Conservation (phyloP, 2,329 filamentous ascomycete genomes). For the Aureobasidium zeae region DNA sequence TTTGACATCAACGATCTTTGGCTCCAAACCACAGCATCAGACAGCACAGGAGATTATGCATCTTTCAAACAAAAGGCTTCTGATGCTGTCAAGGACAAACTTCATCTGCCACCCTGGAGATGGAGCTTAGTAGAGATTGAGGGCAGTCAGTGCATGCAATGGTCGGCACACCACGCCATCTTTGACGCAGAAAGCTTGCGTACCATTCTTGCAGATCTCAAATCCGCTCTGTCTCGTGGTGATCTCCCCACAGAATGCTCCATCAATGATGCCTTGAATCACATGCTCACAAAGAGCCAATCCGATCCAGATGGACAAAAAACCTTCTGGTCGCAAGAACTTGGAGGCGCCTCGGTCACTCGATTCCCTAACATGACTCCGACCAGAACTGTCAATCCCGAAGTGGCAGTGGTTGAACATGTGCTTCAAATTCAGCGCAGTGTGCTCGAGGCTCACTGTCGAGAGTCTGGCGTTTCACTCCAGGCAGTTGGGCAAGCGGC, state of each 20-base stretch:
- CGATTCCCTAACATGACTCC: constrained; percentile 72
- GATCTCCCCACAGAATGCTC: constrained; percentile 22
- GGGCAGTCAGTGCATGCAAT: constrained; percentile 29
- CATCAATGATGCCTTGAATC: constrained; percentile 36
- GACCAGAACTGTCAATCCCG: constrained; percentile 34
- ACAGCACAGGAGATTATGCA: neutral
- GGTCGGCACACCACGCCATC: constrained; percentile 67
- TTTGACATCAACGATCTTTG: constrained; percentile 33
- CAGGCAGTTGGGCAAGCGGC: constrained; percentile 68
- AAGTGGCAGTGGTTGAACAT: constrained; percentile 30
- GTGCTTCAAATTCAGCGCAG: constrained; percentile 34
- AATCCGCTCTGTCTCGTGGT: constrained; percentile 30
- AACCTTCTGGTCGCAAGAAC: constrained; percentile 54
- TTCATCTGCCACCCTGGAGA: constrained; percentile 55
- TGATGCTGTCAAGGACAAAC: constrained; percentile 31
- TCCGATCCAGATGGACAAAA: constrained; percentile 27
- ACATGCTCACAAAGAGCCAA: constrained; percentile 35
- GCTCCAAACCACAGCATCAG: constrained; percentile 21
- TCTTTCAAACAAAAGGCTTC: constrained; percentile 3
- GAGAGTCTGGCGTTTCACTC: constrained; percentile 54
- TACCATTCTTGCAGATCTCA: constrained; percentile 53
- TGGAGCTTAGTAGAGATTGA: constrained; percentile 40
- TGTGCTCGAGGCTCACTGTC: constrained; percentile 49
- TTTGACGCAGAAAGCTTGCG: constrained; percentile 74
- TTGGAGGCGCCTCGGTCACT: constrained; percentile 38